These are phyloP conservation scores for Pseudocercospora fijiensis DNA, from an alignment of 2,329 filamentous ascomycete genomes.

Conservation along the genomic window DNA sequence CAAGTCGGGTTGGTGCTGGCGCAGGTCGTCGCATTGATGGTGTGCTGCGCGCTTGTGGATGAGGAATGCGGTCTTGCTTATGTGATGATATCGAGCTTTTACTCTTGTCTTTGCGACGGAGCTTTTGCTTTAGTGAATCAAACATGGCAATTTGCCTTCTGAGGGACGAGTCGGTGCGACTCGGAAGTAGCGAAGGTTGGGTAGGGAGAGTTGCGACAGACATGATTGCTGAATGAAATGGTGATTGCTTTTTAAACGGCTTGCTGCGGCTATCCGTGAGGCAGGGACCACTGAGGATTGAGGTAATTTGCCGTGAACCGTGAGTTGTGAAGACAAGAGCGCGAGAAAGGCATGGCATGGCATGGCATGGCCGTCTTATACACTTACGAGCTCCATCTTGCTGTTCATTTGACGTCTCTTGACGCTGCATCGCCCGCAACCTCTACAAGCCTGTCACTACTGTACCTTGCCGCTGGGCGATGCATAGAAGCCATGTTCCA, in stretches of 20 bases:
- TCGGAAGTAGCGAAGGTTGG: slow-evolving; percentile 14
- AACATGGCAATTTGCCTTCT: slow-evolving; percentile 24
- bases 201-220: slow-evolving; percentile 5
- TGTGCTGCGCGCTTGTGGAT: slow-evolving; percentile 25
- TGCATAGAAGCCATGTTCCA: not conserved
- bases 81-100: slow-evolving; percentile 8
- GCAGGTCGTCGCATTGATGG: slow-evolving; percentile 27
- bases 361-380: not conserved
- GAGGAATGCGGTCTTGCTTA: slow-evolving; percentile 17
- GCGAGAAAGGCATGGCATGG: not conserved
- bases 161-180: slow-evolving; percentile 24
- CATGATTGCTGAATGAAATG: slow-evolving; percentile 11
- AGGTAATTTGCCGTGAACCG: not conserved
- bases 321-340: not conserved
- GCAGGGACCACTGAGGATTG: not conserved
- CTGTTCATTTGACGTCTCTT: not conserved
- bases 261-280: not conserved
- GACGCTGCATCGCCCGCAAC: not conserved
- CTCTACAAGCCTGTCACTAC: not conserved
- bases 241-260: not conserved
- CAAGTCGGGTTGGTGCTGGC: slow-evolving; percentile 15
- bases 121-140: slow-evolving; percentile 26
- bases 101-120: slow-evolving; percentile 21
- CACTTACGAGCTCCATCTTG: not conserved
- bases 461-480: not conserved